Conservation (phyloP, 768 basidiomycete genomes). For the Suillus lakei region DNA sequence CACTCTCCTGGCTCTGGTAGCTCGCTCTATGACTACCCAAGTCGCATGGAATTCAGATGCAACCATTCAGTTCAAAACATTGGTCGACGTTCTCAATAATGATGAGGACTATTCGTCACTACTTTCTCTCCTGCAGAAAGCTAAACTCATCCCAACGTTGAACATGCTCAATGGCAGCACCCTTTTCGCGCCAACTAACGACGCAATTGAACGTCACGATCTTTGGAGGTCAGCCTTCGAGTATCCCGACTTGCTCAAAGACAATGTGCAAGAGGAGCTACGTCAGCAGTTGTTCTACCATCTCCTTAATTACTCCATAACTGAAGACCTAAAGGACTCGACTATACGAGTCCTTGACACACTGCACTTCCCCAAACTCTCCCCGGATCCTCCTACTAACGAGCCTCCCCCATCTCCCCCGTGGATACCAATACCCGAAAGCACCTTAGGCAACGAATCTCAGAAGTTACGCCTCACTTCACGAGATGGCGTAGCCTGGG, state of each 20-base stretch:
- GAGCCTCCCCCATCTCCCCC: conserved; percentile 79
- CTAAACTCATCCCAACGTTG: conserved; percentile 89
- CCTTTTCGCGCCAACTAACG: conserved; percentile 94
- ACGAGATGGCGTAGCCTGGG: conserved; percentile 51
- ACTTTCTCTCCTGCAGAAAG: conserved; percentile 76
- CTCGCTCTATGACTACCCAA: conserved; percentile 25
- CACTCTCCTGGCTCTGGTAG: conserved; percentile 33
- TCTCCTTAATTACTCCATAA: conserved; percentile 80
- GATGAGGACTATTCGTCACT: conserved; percentile 83
- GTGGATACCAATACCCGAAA: conserved; percentile 85
- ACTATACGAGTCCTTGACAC: conserved; percentile 54
- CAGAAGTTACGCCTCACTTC: conserved; percentile 76
- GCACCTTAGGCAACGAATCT: conserved; percentile 78
- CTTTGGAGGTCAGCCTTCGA: conserved; percentile 37
- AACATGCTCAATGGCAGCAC: conserved; percentile 85
- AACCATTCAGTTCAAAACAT: conserved; percentile 50
- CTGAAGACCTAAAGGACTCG: conserved; percentile 45
- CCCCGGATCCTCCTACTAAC: conserved; percentile 61
- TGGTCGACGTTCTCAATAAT: conserved; percentile 77
- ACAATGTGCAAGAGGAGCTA: conserved; percentile 84
- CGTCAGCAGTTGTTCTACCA: conserved; percentile 96
- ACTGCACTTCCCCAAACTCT: conserved; percentile 70
- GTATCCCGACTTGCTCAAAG: conserved; percentile 47
- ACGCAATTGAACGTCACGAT: conserved; percentile 69
- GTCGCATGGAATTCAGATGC: conserved; percentile 26